Evolutionary conservation across 768 basidiomycete genomes (phyloP).

Genomic region (Pleurotus salmoneostramineus): DNA sequence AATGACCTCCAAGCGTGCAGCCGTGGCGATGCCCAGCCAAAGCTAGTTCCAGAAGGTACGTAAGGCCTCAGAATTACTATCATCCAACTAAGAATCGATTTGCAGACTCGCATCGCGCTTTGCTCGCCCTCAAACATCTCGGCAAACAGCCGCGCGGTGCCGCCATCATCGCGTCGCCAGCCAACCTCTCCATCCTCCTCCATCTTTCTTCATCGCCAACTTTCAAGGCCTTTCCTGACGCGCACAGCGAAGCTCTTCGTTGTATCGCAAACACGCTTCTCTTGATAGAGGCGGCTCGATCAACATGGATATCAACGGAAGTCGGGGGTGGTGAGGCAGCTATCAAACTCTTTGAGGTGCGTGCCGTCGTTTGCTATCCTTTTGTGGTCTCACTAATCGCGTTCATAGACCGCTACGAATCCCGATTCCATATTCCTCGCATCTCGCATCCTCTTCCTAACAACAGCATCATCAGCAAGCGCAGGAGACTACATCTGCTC

Average conservation of each 20-base stretch:
- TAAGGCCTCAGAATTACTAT: not conserved
- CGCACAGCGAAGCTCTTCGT: constrained; percentile 65
- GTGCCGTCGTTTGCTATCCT: constrained; percentile 12
- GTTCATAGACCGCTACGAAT: constrained; percentile 62
- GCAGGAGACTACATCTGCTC: constrained; percentile 38
- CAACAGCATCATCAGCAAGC: constrained; percentile 48
- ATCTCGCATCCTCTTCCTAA: constrained; percentile 74
- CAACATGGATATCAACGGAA: constrained; percentile 48
- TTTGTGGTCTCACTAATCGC: not conserved
- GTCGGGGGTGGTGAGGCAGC: constrained; percentile 63
- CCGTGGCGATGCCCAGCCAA: not conserved
- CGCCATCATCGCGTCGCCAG: constrained; percentile 45
- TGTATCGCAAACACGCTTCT: constrained; percentile 80
- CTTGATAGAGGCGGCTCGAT: constrained; percentile 59
- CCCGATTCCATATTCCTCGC: constrained; percentile 71
- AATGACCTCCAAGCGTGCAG: constrained; percentile 5
- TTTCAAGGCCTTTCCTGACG: constrained; percentile 56
- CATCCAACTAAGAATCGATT: not conserved
- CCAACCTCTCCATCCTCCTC: constrained; percentile 57
- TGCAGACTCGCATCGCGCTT: constrained; percentile 65
- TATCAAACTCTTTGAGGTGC: constrained; percentile 57
- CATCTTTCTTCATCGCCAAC: constrained; percentile 32
- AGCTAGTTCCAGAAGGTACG: not conserved
- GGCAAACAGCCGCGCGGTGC: constrained; percentile 72
- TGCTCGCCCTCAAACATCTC: constrained; percentile 71